A percentile compares a stretch with the other conserved stretches of the same genome.
phyloP scores from a whole-genome alignment of 805 yeast species.

The Saccharomycopsis sp. region DNA sequence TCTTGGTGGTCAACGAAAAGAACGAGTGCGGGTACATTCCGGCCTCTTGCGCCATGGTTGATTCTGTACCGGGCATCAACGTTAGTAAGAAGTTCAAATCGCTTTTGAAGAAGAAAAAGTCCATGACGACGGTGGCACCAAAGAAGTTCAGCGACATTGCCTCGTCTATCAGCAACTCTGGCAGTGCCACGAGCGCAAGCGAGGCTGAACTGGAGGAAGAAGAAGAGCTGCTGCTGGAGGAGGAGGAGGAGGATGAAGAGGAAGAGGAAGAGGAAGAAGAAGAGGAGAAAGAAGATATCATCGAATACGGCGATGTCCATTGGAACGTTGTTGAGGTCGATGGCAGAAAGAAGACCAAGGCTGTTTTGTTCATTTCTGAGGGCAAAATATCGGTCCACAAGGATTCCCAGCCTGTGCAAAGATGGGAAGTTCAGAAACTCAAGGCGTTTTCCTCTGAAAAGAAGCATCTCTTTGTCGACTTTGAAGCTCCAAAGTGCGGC shows the following conservation, averaged over 20 bases:
- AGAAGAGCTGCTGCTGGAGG: constrained; percentile 31
- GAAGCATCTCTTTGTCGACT: constrained; percentile 86
- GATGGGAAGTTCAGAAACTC: constrained; percentile 75
- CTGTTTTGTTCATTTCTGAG: constrained; percentile 66
- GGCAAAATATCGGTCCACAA: constrained; percentile 61
- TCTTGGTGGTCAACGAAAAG: too few species aligned
- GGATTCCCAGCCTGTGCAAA: constrained; percentile 34
- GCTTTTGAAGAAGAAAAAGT: constrained; percentile 1
- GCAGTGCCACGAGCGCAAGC: constrained; percentile 22
- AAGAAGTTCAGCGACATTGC: background rate
- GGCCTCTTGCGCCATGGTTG: too few species aligned
- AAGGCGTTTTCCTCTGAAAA: constrained; percentile 73
- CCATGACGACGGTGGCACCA: background rate
- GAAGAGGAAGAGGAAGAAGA: constrained; percentile 27
- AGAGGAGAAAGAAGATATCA: constrained; percentile 22
- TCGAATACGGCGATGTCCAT: background rate
- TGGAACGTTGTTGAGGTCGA: constrained; percentile 90
- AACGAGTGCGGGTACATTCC: too few species aligned
- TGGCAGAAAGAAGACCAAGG: constrained; percentile 64
- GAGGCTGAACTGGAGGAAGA: constrained; percentile 24
- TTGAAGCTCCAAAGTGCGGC: constrained; percentile 70
- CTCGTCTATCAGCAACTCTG: background rate
- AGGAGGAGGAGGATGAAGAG: constrained; percentile 22
- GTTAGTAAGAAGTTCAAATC: background rate
- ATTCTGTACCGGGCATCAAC: too few species aligned